These are phyloP conservation scores for Wickerhamiella siamensis DNA, from an alignment of 805 yeast genomes.

Conservation along the genomic window DNA sequence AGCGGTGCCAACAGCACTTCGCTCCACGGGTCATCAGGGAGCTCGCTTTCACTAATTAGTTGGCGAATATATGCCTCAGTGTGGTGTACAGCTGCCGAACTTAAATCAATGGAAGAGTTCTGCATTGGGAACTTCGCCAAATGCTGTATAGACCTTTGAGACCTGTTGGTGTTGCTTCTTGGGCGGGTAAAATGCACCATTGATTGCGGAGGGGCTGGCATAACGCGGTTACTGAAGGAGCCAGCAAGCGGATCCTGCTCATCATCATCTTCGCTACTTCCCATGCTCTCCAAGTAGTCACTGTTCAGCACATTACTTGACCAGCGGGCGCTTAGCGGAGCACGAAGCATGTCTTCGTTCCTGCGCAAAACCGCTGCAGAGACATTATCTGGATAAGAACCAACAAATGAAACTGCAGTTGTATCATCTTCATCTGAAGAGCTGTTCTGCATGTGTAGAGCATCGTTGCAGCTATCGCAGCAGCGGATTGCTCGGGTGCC, in stretches of 20 bases:
- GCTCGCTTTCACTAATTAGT: conserved; percentile 21
- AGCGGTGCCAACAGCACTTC: conserved; percentile 36
- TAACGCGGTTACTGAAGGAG: background rate
- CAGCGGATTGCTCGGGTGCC: conserved; percentile 29
- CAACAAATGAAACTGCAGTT: background rate
- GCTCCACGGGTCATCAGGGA: conserved; percentile 45
- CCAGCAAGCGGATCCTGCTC: background rate
- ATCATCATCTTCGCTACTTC: background rate
- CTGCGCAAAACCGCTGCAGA: background rate
- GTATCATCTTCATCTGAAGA: conserved; percentile 30
- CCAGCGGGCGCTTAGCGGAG: background rate
- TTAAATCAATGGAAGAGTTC: conserved; percentile 18
- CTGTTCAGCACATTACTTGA: background rate
- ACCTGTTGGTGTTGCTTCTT: background rate
- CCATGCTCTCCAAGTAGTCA: background rate
- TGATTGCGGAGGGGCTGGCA: background rate
- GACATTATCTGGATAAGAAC: background rate
- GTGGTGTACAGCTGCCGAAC: conserved; percentile 23
- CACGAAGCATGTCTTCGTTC: background rate
- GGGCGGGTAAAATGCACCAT: background rate
- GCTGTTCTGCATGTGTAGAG: conserved; percentile 11
- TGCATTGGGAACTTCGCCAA: conserved; percentile 1
- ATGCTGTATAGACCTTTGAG: background rate
- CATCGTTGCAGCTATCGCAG: conserved; percentile 16
- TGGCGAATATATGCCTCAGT: conserved; percentile 20